Evolutionary conservation across 2,329 filamentous ascomycete genomes (phyloP), one percentile per base, ranked within the genome.

Genomic region (Myriosclerotinia scirpicola): DNA sequence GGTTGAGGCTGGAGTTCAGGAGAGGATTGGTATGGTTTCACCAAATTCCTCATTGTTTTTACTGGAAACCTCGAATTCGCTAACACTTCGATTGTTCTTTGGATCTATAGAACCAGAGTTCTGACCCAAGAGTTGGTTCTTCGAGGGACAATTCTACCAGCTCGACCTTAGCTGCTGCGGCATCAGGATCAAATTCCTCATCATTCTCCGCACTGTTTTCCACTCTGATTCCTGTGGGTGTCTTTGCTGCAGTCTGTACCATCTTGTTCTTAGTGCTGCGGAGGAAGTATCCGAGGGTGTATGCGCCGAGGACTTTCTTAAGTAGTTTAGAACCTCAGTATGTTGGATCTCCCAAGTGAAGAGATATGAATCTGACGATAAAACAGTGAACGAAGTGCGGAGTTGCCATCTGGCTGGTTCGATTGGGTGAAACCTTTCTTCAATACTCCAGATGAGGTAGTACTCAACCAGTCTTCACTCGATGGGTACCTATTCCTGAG

Each of bases 401-500:
- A 68, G 56, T 67, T 78, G 15, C 76, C 77, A 1, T 66, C 65
- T 34, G 76, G 76, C 66, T 77, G 74, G 74, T 74, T 78, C 66
- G 75, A 76, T 66, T 78, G 77, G 77, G 65, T 77, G 22, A 72
- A 68, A 46, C 70, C 72, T 12, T 78, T 77, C 59, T 76, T 73
- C 67, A 71, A 73, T 8, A 73, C 74, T 8, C 75, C 76, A 34
- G 73, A 77, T 65, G 70, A 70, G 0, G 69, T 69, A 20, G 83
- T 88, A 22, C 80, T 90, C 50, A 86, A 88, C 68, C 86, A 90
- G 73, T 84, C 87, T 72, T 87, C 86, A 0, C 80, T 90, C 67
- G 88, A 90, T 75, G 85, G 84, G 14, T 90, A 87, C 73, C 80
- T 90, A 14, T 84, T 89, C 71, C 80, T 90, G 26, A 85, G 88